Evolutionary conservation across 164 flowering plant species (phyloP), one percentile per base, ranked within the genome.

Genomic region (Stephania japonica): DNA sequence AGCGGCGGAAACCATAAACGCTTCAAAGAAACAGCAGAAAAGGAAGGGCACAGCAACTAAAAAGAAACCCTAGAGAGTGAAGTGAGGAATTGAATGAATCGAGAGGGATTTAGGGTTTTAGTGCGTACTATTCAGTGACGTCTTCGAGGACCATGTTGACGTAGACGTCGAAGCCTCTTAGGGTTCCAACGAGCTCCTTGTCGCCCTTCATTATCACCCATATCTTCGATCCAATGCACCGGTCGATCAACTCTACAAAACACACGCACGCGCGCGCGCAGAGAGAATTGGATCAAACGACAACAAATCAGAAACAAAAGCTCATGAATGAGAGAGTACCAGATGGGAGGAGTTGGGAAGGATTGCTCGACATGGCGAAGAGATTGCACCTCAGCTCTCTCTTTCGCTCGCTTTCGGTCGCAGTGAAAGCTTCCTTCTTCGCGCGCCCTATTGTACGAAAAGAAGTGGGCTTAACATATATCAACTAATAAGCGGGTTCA

Each of bases 141-240:
- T 94, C 98, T 85, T 94, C 98, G 27, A 94, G 97, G 63, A 94
- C 98, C 98, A 94, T 94, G 81, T 94, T 94, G 76, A 94, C 98
- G 42, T 94, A 94, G 23, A 94, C 97, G 74, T 94, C 98, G 65
- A 94, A 92, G 10, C 98, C 98, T 68, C 86, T 77, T 26, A 94
- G 90, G 59, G 97, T 94, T 19, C 98, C 98, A 74, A 94, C 98
- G 10, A 94, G 91, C 85, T 94, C 98, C 83, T 94, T 94, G 83
- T 94, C 98, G 18, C 97, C 98, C 77, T 94, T 94, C 98, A 92
- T 94, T 64, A 94, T 94, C 74, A 94, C 98, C 98, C 98, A 94
- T 76, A 94, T 94, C 71, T 92, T 94, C 64, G 98, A 94, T 26
- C 98, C 98, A 38, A 94, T 87, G 81, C 98, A 94, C 66, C 98